These are phyloP conservation scores for Butyriboletus appendiculatus DNA, from an alignment of 1,284 basidiomycete genomes.

Conservation along the genomic window DNA sequence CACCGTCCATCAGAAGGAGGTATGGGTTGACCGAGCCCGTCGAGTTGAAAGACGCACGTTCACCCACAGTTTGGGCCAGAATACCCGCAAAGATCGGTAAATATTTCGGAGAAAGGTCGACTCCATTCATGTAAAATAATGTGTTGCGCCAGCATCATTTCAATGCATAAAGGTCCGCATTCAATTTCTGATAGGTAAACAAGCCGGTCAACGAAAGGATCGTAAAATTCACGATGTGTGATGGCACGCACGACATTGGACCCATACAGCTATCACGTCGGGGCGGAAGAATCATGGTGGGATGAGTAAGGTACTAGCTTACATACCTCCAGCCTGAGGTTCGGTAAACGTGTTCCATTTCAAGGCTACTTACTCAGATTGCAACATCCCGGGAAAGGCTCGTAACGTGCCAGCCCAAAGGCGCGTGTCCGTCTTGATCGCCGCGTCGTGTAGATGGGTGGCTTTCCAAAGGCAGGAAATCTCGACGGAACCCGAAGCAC, in stretches of 20 bases:
- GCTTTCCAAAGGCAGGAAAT: conserved; percentile 9
- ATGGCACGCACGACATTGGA: background rate
- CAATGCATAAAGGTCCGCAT: background rate
- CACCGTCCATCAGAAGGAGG: conserved; percentile 5
- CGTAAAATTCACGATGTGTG: background rate
- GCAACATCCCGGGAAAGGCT: background rate
- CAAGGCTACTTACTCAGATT: conserved; percentile 2
- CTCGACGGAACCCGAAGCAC: conserved; percentile 10
- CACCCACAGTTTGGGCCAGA: background rate
- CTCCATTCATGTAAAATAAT: conserved; percentile 4
- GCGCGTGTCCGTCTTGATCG: conserved; percentile 31
- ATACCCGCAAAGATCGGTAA: conserved; percentile 9
- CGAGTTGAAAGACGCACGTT: conserved; percentile 5
- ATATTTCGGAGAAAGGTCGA: conserved; percentile 7
- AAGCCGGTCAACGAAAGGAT: background rate
- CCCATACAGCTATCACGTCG: conserved; percentile 19
- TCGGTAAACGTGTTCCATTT: conserved; percentile 14
- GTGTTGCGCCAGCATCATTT: background rate
- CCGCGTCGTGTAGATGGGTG: conserved; percentile 9
- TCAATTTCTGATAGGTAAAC: background rate
- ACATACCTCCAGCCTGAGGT: conserved; percentile 13
- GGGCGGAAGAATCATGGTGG: conserved; percentile 9
- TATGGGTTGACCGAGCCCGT: background rate
- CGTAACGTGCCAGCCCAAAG: conserved; percentile 16
- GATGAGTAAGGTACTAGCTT: conserved; percentile 1